phyloP scores from a whole-genome alignment of 257 asterid genomes.

The Orobanche coerulescens region DNA sequence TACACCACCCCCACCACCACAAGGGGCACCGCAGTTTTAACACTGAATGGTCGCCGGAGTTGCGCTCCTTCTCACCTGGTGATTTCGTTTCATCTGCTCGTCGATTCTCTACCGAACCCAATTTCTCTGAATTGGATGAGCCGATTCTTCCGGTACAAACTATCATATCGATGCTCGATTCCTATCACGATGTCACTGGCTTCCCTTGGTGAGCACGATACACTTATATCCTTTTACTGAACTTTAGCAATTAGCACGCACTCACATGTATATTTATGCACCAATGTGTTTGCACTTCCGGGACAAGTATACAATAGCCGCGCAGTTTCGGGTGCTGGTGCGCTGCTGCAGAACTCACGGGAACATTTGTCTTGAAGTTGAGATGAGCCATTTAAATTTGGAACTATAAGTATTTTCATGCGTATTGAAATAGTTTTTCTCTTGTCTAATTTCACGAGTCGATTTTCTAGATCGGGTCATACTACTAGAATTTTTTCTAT shows the following conservation, averaged over 20 bases:
- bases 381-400: background rate
- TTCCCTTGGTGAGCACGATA: constrained; percentile 39
- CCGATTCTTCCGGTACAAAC: constrained; percentile 30
- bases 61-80: constrained; percentile 17
- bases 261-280: background rate
- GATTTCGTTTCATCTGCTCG: constrained; percentile 17
- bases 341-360: background rate
- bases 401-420: background rate
- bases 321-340: background rate
- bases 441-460: background rate
- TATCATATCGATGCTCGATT: constrained; percentile 38
- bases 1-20: constrained; percentile 19
- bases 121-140: constrained; percentile 19
- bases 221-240: background rate
- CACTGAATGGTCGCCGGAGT: constrained; percentile 21
- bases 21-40: background rate
- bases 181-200: constrained; percentile 38
- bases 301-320: too few species aligned
- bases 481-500: background rate
- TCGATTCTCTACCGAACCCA: constrained; percentile 26
- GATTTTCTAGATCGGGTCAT: background rate
- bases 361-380: background rate
- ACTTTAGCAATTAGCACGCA: too few species aligned
- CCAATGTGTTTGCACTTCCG: too few species aligned
- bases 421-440: background rate